These are phyloP conservation scores for Starmerella floricola DNA, from an alignment of 805 yeast genomes.

Conservation along the genomic window DNA sequence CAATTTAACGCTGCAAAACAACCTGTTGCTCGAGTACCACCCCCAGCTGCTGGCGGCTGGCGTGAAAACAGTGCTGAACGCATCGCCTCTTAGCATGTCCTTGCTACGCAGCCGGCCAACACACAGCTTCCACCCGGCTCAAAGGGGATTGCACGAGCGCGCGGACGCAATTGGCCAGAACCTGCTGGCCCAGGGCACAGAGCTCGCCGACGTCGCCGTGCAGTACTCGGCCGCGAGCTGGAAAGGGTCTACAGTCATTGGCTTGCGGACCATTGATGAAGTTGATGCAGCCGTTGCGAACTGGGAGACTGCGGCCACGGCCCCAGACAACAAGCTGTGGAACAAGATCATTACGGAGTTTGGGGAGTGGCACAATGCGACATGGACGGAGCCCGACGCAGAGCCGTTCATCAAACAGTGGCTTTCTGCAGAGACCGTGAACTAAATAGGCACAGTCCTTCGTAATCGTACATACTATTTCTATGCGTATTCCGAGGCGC, in stretches of 20 bases:
- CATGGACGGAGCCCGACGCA: conserved; percentile 14
- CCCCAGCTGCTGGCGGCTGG: conserved; percentile 40
- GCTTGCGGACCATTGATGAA: conserved; percentile 56
- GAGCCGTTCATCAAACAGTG: conserved; percentile 1
- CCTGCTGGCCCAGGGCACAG: conserved; percentile 37
- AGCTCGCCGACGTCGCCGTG: conserved; percentile 71
- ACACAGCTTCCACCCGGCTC: conserved; percentile 71
- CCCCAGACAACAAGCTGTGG: conserved; percentile 14
- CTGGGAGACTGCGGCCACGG: conserved; percentile 38
- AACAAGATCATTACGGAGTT: conserved; percentile 8
- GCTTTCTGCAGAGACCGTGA: too few relatives aligned
- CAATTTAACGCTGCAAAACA: conserved; percentile 73
- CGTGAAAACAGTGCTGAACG: conserved; percentile 54
- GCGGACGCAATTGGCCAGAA: conserved; percentile 38
- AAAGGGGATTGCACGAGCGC: conserved; percentile 39
- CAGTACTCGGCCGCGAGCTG: conserved; percentile 59
- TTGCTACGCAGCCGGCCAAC: conserved; percentile 56
- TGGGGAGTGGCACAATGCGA: conserved; percentile 14
- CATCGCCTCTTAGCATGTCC: conserved; percentile 83
- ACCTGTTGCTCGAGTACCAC: conserved; percentile 37
- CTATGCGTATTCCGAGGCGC: too few relatives aligned
- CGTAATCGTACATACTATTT: too few relatives aligned
- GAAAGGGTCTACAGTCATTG: conserved; percentile 64
- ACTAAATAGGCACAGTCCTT: too few relatives aligned
- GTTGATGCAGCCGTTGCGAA: conserved; percentile 49